phyloP scores from a whole-genome alignment of 2,329 filamentous ascomycete species.

The Aspergillus tubingensis region DNA sequence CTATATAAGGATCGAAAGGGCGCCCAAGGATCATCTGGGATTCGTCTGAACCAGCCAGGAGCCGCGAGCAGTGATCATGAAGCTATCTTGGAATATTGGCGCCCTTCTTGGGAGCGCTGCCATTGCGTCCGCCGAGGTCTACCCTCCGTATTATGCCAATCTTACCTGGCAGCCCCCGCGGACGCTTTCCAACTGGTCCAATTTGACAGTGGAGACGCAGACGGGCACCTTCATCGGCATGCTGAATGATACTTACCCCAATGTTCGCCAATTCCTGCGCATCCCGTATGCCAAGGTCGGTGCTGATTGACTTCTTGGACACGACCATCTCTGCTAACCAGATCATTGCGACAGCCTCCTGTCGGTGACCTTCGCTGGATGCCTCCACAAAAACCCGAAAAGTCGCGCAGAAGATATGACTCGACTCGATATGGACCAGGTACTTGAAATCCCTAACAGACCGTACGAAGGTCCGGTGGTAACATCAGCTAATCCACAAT shows the following conservation, averaged over 20 bases:
- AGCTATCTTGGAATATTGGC: neutral
- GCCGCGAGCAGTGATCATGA: neutral
- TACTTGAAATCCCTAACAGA: neutral
- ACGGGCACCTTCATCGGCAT: slow-evolving; percentile 32
- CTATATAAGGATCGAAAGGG: neutral
- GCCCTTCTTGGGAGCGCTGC: neutral
- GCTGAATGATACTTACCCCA: slow-evolving; percentile 35
- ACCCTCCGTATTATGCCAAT: slow-evolving; percentile 20
- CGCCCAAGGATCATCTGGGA: neutral
- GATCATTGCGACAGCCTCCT: neutral
- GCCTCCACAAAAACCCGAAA: slow-evolving; percentile 25
- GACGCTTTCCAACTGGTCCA: slow-evolving; percentile 20
- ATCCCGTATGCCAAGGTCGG: slow-evolving; percentile 39
- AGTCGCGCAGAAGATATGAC: slow-evolving; percentile 17
- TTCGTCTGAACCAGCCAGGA: neutral
- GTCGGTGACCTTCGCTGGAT: slow-evolving; percentile 24
- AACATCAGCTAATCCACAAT: neutral
- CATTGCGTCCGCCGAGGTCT: neutral
- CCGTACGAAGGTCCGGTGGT: too few relatives aligned
- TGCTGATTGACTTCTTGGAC: too few relatives aligned
- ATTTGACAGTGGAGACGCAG: slow-evolving; percentile 15
- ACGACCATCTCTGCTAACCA: neutral
- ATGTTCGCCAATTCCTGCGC: slow-evolving; percentile 42
- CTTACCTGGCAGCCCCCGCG: slow-evolving; percentile 19
- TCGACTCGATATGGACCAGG: slow-evolving; percentile 21